Base-by-base conservation (phyloP, 2,329 filamentous ascomycete species). In the Penicillium sp. region DNA sequence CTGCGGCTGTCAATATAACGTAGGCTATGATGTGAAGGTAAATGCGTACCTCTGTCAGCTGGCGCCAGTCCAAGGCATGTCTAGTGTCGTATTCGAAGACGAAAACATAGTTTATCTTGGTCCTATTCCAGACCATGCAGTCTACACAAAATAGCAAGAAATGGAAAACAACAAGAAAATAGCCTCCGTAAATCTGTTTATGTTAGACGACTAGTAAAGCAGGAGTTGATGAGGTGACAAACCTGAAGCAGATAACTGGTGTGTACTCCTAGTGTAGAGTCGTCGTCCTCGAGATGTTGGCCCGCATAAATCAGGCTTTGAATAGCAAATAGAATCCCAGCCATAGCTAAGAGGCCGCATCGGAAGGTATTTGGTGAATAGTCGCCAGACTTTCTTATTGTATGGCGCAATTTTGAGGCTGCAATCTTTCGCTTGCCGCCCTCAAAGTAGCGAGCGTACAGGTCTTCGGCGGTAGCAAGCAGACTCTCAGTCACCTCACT, bases 81-180 rank as follows among this genome's bases (percentile, higher is more conserved):
- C 94, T 85, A 58, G 90, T 89, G 80, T 98, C 93, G 73, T 97
- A 95, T 78, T 99, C 95, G 73, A 99, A 99, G 69, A 98, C 92
- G 76, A 97, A 97, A 58, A 90, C 87, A 75, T 98, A 98, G 75
- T 99, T 99, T 78, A 99, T 91, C 77, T 94, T 96, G 74, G 90
- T 88, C 56, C 82, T 82, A 6, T 88, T 87, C 92, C 94, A 99
- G 17, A 96, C 79, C 60, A 89, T 88, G 75, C 93, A 96, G 71
- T 93, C 89, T 41, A 97, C 71, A 71, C 91, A 92, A 73, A 98
- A 98, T n/a, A 96, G 80, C 9, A 90, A 81, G 71, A 96, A 90
- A 21, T 98, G 82, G 49, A 92, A 84, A 5, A 96, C 84, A 76
- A 92, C 88, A 30, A 98, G 82, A 70, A 97, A 96, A 75, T 96